Conservation (phyloP, 306 rosid species). For the Prunus armeniaca region DNA sequence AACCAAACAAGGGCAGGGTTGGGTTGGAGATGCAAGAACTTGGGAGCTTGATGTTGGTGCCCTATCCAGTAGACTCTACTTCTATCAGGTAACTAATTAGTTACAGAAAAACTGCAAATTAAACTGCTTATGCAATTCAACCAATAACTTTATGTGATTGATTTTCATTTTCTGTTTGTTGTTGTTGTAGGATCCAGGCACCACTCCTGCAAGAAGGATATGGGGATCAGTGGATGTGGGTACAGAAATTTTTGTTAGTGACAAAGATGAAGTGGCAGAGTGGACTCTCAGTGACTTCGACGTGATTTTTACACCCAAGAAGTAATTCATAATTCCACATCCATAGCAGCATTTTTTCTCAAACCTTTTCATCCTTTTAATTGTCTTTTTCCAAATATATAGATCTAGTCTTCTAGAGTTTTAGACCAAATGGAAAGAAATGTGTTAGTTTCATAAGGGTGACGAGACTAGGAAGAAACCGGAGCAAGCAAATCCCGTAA, state of each 20-base stretch:
- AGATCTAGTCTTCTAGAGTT: not conserved
- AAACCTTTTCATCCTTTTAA: not conserved
- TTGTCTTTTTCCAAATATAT: not conserved
- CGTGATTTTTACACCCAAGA: conserved; percentile 33
- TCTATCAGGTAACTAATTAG: conserved; percentile 51
- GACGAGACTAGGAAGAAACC: not conserved
- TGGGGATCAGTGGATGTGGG: conserved; percentile 76
- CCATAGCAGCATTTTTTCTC: not conserved
- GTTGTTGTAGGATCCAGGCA: conserved; percentile 58
- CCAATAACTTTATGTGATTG: not conserved
- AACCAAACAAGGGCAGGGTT: conserved; percentile 62
- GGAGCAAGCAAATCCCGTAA: not conserved
- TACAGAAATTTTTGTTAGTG: conserved; percentile 66
- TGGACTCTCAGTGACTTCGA: conserved; percentile 70
- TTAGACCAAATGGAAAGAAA: not conserved
- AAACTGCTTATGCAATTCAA: not conserved
- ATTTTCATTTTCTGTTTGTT: not conserved
- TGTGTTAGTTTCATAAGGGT: not conserved
- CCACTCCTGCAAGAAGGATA: conserved; percentile 59
- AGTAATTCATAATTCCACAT: not conserved
- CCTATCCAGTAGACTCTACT: conserved; percentile 58
- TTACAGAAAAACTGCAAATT: not conserved
- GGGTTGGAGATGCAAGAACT: conserved; percentile 72
- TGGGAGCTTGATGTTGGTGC: conserved; percentile 91
- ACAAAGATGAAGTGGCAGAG: conserved; percentile 68